phyloP scores from a whole-genome alignment of 2,329 filamentous ascomycete genomes.

The Ophiognomonia clavigignenti-juglandacearum region DNA sequence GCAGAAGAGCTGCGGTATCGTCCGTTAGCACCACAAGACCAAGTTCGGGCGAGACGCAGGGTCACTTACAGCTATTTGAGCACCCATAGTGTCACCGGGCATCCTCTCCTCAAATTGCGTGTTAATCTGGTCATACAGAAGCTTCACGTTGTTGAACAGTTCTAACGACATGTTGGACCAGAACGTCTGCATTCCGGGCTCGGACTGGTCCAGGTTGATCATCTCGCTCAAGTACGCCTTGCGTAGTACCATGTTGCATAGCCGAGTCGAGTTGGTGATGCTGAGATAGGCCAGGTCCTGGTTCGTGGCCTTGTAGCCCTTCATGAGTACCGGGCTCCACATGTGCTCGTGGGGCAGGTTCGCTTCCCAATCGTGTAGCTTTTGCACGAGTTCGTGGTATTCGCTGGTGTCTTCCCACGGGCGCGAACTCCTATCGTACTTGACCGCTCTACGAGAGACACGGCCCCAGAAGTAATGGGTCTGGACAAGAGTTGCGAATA shows the following conservation, averaged over 20 bases:
- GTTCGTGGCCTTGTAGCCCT: conserved; percentile 40
- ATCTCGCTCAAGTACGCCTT: conserved; percentile 49
- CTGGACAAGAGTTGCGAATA: conserved; percentile 53
- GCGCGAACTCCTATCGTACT: conserved; percentile 34
- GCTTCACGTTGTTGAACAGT: conserved; percentile 43
- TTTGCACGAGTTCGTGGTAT: conserved; percentile 38
- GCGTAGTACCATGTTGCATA: conserved; percentile 53
- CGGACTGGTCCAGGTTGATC: conserved; percentile 34
- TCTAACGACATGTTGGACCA: conserved; percentile 40
- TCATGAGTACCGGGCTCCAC: conserved; percentile 39
- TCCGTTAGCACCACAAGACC: neutral
- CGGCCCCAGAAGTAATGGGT: conserved; percentile 50
- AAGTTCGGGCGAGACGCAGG: no score
- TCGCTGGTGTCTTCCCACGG: conserved; percentile 46
- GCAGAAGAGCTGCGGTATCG: conserved; percentile 36
- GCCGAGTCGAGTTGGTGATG: conserved; percentile 49
- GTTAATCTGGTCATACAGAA: conserved; percentile 45
- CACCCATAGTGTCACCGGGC: conserved; percentile 44
- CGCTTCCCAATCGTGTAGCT: conserved; percentile 43
- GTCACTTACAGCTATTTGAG: conserved; percentile 47
- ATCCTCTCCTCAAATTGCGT: conserved; percentile 43
- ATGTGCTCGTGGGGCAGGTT: conserved; percentile 41
- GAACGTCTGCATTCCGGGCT: conserved; percentile 31
- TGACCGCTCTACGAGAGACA: conserved; percentile 44
- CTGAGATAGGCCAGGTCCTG: conserved; percentile 50